These are phyloP conservation scores for Cyberlindnera lachancei DNA, from an alignment of 805 yeast species.

Conservation along the genomic window DNA sequence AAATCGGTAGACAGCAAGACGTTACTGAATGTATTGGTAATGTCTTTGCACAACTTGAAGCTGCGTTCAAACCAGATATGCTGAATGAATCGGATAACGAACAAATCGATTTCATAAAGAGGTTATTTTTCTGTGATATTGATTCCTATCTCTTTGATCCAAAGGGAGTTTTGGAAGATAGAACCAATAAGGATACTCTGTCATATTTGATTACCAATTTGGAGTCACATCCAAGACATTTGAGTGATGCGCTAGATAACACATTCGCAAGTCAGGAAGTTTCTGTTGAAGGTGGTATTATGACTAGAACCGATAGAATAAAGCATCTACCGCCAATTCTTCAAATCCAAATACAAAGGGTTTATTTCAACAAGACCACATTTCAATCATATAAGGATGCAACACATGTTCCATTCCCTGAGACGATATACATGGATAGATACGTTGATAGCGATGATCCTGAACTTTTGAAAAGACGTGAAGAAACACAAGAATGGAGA, in stretches of 20 bases:
- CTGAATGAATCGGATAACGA: constrained; percentile 66
- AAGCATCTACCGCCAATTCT: constrained; percentile 69
- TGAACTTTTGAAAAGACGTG: constrained; percentile 42
- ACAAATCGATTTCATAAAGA: constrained; percentile 74
- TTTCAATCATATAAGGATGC: constrained; percentile 74
- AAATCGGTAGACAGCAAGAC: constrained; percentile 90
- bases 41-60: constrained; percentile 84
- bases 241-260: constrained; percentile 85
- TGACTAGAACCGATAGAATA: constrained; percentile 66
- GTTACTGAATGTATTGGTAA: constrained; percentile 96
- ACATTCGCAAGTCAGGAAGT: constrained; percentile 69
- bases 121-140: constrained; percentile 78
- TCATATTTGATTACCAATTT: constrained; percentile 78
- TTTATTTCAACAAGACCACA: constrained; percentile 71
- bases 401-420: constrained; percentile 76
- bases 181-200: constrained; percentile 65
- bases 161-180: constrained; percentile 25
- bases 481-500: constrained; percentile 55
- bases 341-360: constrained; percentile 92
- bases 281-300: constrained; percentile 60
- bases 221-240: constrained; percentile 79
- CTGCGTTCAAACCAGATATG: constrained; percentile 64
- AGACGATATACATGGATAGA: constrained; percentile 77
- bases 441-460: constrained; percentile 65
- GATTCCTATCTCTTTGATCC: constrained; percentile 65